Evolutionary conservation across 2,329 filamentous ascomycete genomes (phyloP).

Genomic region (Stemphylium lycopersici): DNA sequence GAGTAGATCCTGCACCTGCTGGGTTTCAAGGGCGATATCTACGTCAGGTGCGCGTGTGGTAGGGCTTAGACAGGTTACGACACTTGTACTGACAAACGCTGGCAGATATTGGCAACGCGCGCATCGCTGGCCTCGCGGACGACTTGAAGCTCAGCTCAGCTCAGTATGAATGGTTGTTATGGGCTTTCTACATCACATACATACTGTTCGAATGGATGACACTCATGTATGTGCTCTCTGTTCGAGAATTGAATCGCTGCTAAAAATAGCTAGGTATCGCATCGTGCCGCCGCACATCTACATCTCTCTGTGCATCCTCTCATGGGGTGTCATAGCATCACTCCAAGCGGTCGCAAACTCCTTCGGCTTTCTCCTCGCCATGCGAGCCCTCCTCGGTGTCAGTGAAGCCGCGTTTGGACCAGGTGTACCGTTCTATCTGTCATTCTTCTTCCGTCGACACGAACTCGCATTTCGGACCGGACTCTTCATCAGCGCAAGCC

Average conservation of each 20-base stretch:
- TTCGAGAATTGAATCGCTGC: background rate
- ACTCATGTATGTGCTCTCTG: constrained; percentile 53
- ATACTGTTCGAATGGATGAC: constrained; percentile 71
- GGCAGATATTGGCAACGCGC: constrained; percentile 67
- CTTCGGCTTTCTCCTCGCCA: constrained; percentile 63
- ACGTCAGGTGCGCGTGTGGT: constrained; percentile 32
- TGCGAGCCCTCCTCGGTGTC: constrained; percentile 64
- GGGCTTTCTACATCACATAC: constrained; percentile 69
- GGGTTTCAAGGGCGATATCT: background rate
- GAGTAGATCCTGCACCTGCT: constrained; percentile 30
- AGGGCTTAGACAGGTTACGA: background rate
- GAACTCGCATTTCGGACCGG: constrained; percentile 87
- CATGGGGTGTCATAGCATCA: constrained; percentile 81
- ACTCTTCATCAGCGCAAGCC: constrained; percentile 79
- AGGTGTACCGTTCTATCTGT: constrained; percentile 68
- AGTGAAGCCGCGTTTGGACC: constrained; percentile 68
- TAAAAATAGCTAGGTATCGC: constrained; percentile 53
- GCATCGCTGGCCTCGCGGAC: constrained; percentile 62
- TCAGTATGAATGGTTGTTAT: constrained; percentile 68
- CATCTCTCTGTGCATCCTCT: constrained; percentile 68
- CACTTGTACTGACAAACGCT: constrained; percentile 7
- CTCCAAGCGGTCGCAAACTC: constrained; percentile 63
- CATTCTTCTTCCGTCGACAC: constrained; percentile 66
- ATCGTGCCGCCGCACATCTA: constrained; percentile 67
- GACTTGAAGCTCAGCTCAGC: constrained; percentile 61